phyloP scores from a whole-genome alignment of 768 basidiomycete genomes.

The Psilocybe cubensis region DNA sequence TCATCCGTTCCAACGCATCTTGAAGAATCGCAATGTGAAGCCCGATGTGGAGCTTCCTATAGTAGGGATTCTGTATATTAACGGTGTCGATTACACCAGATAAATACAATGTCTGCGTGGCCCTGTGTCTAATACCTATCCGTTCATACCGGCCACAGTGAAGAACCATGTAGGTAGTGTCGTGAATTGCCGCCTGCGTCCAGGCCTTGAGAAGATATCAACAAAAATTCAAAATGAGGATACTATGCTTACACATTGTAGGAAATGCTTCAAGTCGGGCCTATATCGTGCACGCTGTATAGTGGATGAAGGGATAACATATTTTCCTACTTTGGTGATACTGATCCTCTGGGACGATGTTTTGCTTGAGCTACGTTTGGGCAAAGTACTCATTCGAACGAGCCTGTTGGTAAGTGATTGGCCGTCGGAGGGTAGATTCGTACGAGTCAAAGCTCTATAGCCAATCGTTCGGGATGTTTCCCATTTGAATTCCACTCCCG shows the following conservation, averaged over 20 bases:
- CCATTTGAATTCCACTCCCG: background rate
- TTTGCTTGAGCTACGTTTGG: background rate
- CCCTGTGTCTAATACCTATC: slow-evolving; percentile 12
- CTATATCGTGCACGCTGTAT: background rate
- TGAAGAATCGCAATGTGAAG: slow-evolving; percentile 12
- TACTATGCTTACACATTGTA: background rate
- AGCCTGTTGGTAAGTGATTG: background rate
- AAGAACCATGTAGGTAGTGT: slow-evolving; percentile 7
- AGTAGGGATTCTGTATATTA: slow-evolving; percentile 6
- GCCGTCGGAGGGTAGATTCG: background rate
- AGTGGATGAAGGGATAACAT: background rate
- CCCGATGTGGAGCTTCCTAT: slow-evolving; percentile 16
- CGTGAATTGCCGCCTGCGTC: background rate
- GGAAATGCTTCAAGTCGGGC: background rate
- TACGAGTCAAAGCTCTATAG: background rate
- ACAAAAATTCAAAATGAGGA: background rate
- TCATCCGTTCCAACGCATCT: background rate
- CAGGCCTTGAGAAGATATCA: background rate
- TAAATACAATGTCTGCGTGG: slow-evolving; percentile 8
- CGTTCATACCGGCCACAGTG: slow-evolving; percentile 12
- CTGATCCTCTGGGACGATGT: background rate
- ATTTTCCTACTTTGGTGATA: background rate
- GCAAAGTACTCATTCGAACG: background rate
- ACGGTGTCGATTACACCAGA: slow-evolving; percentile 9
- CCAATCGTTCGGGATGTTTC: background rate